Base-by-base conservation (phyloP, 495 filamentous ascomycete species). In the Penicillium nucicola region DNA sequence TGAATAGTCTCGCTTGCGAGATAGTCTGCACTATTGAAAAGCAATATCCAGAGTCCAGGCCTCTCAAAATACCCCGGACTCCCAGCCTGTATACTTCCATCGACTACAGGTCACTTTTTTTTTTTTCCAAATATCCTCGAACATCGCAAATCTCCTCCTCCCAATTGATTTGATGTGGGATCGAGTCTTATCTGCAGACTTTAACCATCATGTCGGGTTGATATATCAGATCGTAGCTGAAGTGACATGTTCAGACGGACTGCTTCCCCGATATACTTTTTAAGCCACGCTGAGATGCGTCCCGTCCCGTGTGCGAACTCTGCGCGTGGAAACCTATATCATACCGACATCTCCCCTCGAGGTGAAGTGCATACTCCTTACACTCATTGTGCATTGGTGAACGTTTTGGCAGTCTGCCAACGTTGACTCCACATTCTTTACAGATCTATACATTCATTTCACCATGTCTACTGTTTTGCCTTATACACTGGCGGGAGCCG, bases 401-500 rank as follows among this genome's bases (percentile, higher is more conserved):
- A 54, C 41, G 48, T 44, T 40, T 44, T 48, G 46, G 48, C 39
- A 44, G 20, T 45, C 14, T 45, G 41, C 40, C 48, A 43, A 30
- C 39, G 8, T 42, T 37, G 37, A 32, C 36, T 38, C 30, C 41
- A 46, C 42, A 40, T 48, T 41, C 36, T 38, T 47, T 47, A 42
- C 31, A 37, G n/a, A 10, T 42, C 31, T 52, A 25, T 44, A 52
- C n/a, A 52, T 8, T 35, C 34, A 38, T 40, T 50, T 20, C 40
- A 48, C 11, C 31, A 62, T 67, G 57, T 42, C 42, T 36, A 53
- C 50, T 23, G 51, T 42, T 33, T 33, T 64, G 17, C 39, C 48
- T 23, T 68, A 66, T 43, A 40, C 53, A 11, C 22, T 72, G 35
- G 68, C 66, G 20, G 64, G 48, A 23, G 52, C 54, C 36, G 60